phyloP scores from a whole-genome alignment of 1,139 yeast species.

The Taiozyma sp. region DNA sequence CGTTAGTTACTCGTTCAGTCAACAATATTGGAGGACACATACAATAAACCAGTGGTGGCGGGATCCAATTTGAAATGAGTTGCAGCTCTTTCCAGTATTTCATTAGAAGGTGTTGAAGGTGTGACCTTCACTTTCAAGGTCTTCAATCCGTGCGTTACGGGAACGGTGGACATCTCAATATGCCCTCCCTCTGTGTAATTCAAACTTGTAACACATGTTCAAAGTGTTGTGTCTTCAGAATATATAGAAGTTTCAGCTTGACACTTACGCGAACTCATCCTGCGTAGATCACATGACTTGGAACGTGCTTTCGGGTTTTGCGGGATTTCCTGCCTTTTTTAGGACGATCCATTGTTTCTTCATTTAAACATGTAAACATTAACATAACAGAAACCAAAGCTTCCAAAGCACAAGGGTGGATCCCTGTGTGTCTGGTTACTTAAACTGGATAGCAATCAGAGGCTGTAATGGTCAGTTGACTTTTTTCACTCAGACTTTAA shows the following conservation, averaged over 20 bases:
- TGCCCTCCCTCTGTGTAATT: not conserved
- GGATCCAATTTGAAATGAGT: slow-evolving; percentile 17
- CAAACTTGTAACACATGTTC: too few species aligned
- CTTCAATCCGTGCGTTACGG: slow-evolving; percentile 14
- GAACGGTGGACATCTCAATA: slow-evolving; percentile 15
- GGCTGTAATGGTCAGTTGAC: too few species aligned
- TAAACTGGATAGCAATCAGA: too few species aligned
- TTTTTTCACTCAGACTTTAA: too few species aligned
- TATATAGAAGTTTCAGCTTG: too few species aligned
- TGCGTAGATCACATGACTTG: not conserved
- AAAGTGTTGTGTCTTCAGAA: too few species aligned
- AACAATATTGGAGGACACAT: slow-evolving; percentile 2
- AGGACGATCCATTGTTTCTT: not conserved
- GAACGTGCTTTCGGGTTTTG: not conserved
- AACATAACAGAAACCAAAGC: too few species aligned
- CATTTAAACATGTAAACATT: too few species aligned
- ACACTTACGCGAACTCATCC: not conserved
- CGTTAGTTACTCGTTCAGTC: not conserved
- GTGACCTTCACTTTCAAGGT: slow-evolving; percentile 13
- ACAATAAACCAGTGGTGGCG: slow-evolving; percentile 16
- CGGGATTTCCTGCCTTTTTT: not conserved
- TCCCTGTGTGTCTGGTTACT: too few species aligned
- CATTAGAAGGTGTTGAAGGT: slow-evolving; percentile 17
- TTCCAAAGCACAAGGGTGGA: too few species aligned
- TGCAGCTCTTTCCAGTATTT: slow-evolving; percentile 12